These are phyloP conservation scores for Volvox africanus DNA, from an alignment of 139 green algal genomes.

Conservation along the genomic window DNA sequence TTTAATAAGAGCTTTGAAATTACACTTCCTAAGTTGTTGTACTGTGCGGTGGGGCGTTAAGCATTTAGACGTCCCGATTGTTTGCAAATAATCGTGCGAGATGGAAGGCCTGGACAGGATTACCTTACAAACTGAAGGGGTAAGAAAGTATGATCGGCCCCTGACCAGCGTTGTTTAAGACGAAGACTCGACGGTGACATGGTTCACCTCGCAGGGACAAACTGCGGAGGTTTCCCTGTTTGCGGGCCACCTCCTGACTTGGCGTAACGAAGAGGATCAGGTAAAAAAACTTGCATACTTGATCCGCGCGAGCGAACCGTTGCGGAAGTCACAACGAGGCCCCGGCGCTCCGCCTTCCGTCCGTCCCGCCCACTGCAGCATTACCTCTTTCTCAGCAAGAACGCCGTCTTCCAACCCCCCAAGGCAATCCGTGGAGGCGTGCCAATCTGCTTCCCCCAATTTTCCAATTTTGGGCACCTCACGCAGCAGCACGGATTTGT, in stretches of 20 bases:
- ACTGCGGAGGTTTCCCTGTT: constrained; percentile 39
- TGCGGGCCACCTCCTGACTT: constrained; percentile 48
- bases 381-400: constrained; percentile 82
- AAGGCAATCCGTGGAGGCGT: constrained; percentile 91
- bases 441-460: constrained; percentile 92
- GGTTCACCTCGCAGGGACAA: constrained; percentile 24
- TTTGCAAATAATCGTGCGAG: too few species aligned
- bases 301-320: background rate
- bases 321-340: background rate
- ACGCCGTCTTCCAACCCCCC: constrained; percentile 86
- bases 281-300: background rate
- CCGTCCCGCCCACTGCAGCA: constrained; percentile 61
- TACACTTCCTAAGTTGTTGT: too few species aligned
- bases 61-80: too few species aligned
- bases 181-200: too few species aligned
- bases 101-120: constrained; percentile 9
- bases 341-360: background rate
- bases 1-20: too few species aligned
- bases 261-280: constrained; percentile 37
- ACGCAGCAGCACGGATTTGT: constrained; percentile 89
- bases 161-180: too few species aligned
- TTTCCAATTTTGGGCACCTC: constrained; percentile 83
- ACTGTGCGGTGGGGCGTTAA: too few species aligned
- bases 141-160: background rate
- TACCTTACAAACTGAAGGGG: background rate